A percentile compares a stretch with the other conserved stretches of the same genome.
These are phyloP conservation scores for Diplodia mutila DNA, from an alignment of 2,329 filamentous ascomycete genomes.

Conservation along the genomic window DNA sequence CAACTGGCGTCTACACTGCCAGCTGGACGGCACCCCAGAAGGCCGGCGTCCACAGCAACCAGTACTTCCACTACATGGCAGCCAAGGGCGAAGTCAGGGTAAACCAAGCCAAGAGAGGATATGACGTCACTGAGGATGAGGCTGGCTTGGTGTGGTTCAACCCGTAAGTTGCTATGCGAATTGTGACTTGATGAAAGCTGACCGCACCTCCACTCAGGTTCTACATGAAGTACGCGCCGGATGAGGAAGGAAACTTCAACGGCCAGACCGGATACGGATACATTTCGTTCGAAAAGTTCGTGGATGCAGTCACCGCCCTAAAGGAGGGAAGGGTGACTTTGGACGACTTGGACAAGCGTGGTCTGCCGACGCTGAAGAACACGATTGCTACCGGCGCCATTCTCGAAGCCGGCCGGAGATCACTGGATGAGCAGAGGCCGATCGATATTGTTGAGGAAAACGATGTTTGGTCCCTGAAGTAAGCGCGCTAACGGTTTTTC, in stretches of 20 bases:
- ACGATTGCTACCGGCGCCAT: constrained; percentile 92
- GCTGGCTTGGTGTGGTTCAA: constrained; percentile 80
- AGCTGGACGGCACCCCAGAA: constrained; percentile 93
- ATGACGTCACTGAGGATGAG: constrained; percentile 88
- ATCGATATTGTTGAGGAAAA: constrained; percentile 72
- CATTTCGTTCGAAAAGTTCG: constrained; percentile 93
- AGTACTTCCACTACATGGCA: constrained; percentile 95
- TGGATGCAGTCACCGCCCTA: constrained; percentile 79
- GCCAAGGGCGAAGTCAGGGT: constrained; percentile 82
- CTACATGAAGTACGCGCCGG: constrained; percentile 92
- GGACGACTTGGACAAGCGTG: constrained; percentile 76
- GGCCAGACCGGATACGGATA: constrained; percentile 93
- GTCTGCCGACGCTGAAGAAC: constrained; percentile 82
- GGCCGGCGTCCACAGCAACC: constrained; percentile 93
- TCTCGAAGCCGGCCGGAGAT: constrained; percentile 80
- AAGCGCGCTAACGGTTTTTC: constrained; percentile 25
- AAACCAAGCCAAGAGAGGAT: constrained; percentile 92
- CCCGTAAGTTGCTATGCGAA: constrained; percentile 63
- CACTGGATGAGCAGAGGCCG: constrained; percentile 79
- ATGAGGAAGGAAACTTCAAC: constrained; percentile 92
- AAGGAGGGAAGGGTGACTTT: constrained; percentile 74
- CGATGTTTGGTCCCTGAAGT: constrained; percentile 70
- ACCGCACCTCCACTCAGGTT: constrained; percentile 55
- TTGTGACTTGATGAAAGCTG: background rate
- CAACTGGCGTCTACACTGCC: constrained; percentile 88